These are phyloP conservation scores for Hypoxylon sp. DNA, from an alignment of 2,329 filamentous ascomycete species.

Conservation along the genomic window DNA sequence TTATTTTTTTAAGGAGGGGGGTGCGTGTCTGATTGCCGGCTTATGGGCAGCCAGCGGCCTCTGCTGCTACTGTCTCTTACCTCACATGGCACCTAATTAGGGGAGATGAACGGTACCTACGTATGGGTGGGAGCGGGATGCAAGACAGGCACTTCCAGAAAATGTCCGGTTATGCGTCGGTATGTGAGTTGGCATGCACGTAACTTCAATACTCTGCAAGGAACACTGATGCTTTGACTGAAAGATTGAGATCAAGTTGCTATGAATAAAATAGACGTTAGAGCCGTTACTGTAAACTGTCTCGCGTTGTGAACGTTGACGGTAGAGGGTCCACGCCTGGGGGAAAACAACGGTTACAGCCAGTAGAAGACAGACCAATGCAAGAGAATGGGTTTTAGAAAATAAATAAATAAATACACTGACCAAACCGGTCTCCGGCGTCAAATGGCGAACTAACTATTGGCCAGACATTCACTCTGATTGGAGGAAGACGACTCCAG, in stretches of 20 bases:
- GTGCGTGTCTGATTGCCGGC: slow-evolving; percentile 44
- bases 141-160: slow-evolving; percentile 38
- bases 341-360: slow-evolving; percentile 16
- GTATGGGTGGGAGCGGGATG: slow-evolving; percentile 34
- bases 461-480: slow-evolving; percentile 28
- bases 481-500: slow-evolving; percentile 36
- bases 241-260: slow-evolving; percentile 10
- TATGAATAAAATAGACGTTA: slow-evolving; percentile 14
- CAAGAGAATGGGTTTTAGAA: slow-evolving; percentile 12
- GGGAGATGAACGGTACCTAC: slow-evolving; percentile 39
- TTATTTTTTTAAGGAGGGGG: slow-evolving; percentile 39
- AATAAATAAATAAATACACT: slow-evolving; percentile 24
- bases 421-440: slow-evolving; percentile 39
- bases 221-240: slow-evolving; percentile 23
- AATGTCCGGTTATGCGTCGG: slow-evolving; percentile 39
- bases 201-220: slow-evolving; percentile 35
- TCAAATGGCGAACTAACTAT: slow-evolving; percentile 38
- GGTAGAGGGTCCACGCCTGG: slow-evolving; percentile 23
- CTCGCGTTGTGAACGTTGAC: slow-evolving; percentile 3
- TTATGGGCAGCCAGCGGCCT: slow-evolving; percentile 28
- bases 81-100: slow-evolving; percentile 40
- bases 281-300: slow-evolving; percentile 1
- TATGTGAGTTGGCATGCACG: slow-evolving; percentile 35
- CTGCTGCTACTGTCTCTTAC: slow-evolving; percentile 33
- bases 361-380: slow-evolving; percentile 8